A percentile compares a stretch with the other conserved stretches of the same genome.
Evolutionary conservation across 495 filamentous ascomycete species (phyloP).

Genomic region (Tuber aestivum): DNA sequence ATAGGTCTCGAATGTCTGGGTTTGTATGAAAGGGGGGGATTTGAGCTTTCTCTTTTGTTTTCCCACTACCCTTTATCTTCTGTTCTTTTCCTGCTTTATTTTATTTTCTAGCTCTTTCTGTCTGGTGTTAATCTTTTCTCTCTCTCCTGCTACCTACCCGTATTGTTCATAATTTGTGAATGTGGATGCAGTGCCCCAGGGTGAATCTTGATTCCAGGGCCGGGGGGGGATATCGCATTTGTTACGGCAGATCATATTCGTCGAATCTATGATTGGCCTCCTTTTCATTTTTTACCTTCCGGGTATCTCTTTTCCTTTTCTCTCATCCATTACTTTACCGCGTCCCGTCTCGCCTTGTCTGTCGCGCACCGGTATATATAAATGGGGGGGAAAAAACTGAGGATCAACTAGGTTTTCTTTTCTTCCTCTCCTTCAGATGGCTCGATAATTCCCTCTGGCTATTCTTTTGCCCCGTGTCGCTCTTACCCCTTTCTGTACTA

Average conservation of each 20-base stretch:
- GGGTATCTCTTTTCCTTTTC: background rate
- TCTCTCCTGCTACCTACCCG: background rate
- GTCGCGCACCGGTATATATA: background rate
- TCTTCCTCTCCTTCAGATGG: background rate
- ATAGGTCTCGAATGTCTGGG: conserved; percentile 3
- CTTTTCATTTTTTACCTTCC: background rate
- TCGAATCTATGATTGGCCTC: background rate
- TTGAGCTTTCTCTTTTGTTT: background rate
- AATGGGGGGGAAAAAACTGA: background rate
- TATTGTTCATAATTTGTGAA: conserved; percentile 1
- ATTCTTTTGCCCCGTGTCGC: background rate
- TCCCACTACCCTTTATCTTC: background rate
- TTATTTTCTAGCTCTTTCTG: conserved; percentile 9
- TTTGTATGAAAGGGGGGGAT: conserved; percentile 3
- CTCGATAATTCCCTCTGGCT: background rate
- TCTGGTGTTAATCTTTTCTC: conserved; percentile 5
- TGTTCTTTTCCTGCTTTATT: conserved; percentile 6
- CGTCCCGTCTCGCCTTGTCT: background rate
- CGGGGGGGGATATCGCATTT: background rate
- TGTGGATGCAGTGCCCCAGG: background rate
- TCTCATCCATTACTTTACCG: background rate
- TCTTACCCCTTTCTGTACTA: background rate
- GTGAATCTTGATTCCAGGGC: background rate
- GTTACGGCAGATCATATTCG: background rate
- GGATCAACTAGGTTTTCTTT: background rate